phyloP scores from a whole-genome alignment of 306 rosid genomes.

The Sophora flavescens region DNA sequence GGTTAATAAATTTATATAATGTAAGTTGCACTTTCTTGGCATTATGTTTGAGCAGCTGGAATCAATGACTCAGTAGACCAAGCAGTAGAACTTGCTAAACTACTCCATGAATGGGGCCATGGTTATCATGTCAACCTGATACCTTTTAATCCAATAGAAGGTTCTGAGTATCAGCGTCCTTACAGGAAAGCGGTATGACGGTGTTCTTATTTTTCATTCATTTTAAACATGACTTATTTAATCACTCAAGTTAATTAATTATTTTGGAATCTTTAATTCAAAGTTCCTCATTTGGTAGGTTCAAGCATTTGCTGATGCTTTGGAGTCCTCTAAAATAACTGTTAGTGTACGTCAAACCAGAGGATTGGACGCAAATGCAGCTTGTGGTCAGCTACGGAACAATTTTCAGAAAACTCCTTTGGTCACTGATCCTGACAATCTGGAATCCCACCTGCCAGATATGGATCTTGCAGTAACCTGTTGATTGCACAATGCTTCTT shows the following conservation, averaged over 20 bases:
- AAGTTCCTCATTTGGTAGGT: constrained; percentile 58
- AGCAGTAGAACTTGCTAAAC: constrained; percentile 86
- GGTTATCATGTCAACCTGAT: constrained; percentile 89
- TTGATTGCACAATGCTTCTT: constrained; percentile 49
- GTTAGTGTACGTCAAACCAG: constrained; percentile 88
- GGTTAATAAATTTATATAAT: constrained; percentile 36
- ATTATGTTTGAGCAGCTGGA: constrained; percentile 77
- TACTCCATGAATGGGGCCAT: constrained; percentile 74
- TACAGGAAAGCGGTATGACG: constrained; percentile 78
- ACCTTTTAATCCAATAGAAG: constrained; percentile 97
- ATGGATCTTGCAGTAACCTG: constrained; percentile 66
- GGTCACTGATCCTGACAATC: constrained; percentile 57
- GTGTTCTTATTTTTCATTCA: constrained; percentile 4
- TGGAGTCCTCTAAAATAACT: constrained; percentile 77
- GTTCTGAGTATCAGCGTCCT: constrained; percentile 88
- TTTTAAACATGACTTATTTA: constrained; percentile 34
- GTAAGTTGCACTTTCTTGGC: constrained; percentile 31
- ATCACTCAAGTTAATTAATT: constrained; percentile 17
- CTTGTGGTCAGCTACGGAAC: constrained; percentile 97
- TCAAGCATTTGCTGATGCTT: constrained; percentile 76
- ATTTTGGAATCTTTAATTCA: neutral
- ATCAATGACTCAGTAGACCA: constrained; percentile 83
- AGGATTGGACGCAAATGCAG: constrained; percentile 97
- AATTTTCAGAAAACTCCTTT: constrained; percentile 85
- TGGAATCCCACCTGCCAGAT: constrained; percentile 54